Evolutionary conservation across 2,329 filamentous ascomycete genomes (phyloP), one percentile per base, ranked within the genome.

Genomic region (Fusarium lyarnte): DNA sequence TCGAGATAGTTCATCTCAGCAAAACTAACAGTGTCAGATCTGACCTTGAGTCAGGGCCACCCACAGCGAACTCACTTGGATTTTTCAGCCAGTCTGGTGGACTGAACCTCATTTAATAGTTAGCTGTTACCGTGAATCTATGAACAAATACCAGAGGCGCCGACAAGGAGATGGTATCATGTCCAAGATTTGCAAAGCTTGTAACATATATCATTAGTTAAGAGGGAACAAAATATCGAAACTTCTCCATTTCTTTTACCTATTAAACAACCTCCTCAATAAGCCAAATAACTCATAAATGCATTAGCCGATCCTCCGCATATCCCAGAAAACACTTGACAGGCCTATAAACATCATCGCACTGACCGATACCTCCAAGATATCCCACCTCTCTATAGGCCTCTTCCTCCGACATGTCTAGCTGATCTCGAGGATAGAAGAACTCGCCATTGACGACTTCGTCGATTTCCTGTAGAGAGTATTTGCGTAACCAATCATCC

Each of bases 401-500:
- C 2, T 70, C 70, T 19, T 74, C 57, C n/a, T 77, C 75, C 12
- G 69, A 63, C 27, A 63, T 70, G 12, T 73, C 45, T 11, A 74
- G 47, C 29, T 66, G 62, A 6, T 67, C 59, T 39, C 77, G 65
- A 5, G 57, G 43, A 33, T 74, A 58, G 53, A 79, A 74, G 17
- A 54, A 23, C 7, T 69, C 58, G 1, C 58, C 68, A 13, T 65
- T 52, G 4, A 58, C 33, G 14, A 53, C 55, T 21, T 65, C 58
- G 2, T 52, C 35, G 10, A 36, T 41, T 7, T 55, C 39, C 12
- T 61, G 47, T 8, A 71, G 19, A 27, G 76, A 76, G 42, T 76
- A 79, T 55, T 70, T 63, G 3, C 71, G 62, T 45, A 79, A 23
- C 80, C 79, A 82, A n/a, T 63, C 39, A 17, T 78, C 72, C 80